Evolutionary conservation across 495 filamentous ascomycete genomes (phyloP).

Genomic region (Polyplosphaeria fusca): DNA sequence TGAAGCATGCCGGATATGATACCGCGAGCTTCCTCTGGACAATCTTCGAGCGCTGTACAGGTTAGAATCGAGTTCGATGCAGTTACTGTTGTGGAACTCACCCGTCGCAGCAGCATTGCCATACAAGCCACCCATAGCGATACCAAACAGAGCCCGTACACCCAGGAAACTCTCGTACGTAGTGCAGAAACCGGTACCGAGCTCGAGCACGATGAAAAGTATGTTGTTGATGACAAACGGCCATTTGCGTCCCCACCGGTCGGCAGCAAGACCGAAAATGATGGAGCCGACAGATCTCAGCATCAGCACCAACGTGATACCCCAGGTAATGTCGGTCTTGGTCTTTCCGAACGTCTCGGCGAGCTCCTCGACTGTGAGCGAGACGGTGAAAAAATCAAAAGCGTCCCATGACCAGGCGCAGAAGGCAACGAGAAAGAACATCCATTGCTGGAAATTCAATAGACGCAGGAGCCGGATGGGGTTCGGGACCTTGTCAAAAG

Average conservation of each 20-base stretch:
- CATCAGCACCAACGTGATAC: constrained; percentile 84
- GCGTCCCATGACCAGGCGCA: constrained; percentile 69
- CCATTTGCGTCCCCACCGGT: constrained; percentile 86
- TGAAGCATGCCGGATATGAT: constrained; percentile 79
- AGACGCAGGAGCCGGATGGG: constrained; percentile 64
- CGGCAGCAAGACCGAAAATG: constrained; percentile 73
- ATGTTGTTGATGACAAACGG: constrained; percentile 81
- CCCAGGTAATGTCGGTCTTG: constrained; percentile 82
- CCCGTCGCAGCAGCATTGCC: constrained; percentile 78
- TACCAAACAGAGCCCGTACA: constrained; percentile 78
- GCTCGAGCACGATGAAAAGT: constrained; percentile 75
- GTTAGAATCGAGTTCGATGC: not conserved
- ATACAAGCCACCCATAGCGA: constrained; percentile 87
- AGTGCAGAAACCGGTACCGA: constrained; percentile 74
- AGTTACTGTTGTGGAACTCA: not conserved
- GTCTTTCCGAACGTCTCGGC: constrained; percentile 62
- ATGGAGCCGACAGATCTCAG: constrained; percentile 69
- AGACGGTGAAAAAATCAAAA: constrained; percentile 91
- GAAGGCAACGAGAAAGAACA: constrained; percentile 66
- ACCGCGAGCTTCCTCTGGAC: constrained; percentile 68
- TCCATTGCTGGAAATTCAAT: constrained; percentile 74
- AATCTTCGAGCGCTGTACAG: constrained; percentile 69
- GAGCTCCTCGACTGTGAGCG: constrained; percentile 66
- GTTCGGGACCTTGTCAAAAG: constrained; percentile 75
- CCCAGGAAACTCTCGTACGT: constrained; percentile 78